Evolutionary conservation across 148 eudicot species (phyloP).

Genomic region (Rhododendron kiyosumense): DNA sequence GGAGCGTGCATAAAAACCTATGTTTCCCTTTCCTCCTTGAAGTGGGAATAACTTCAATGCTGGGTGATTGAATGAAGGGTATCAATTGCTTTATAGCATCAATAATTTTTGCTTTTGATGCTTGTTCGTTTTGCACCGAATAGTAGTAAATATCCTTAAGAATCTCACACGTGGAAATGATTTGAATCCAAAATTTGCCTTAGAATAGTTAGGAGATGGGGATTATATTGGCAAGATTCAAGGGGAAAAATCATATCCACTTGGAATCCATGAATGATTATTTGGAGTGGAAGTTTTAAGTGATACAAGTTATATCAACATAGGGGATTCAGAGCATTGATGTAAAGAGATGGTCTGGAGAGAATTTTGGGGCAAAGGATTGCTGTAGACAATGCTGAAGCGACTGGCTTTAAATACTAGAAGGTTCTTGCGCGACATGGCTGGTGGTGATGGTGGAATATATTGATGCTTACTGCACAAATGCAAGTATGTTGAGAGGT

Average conservation of each 20-base stretch:
- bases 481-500: not conserved
- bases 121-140: not conserved
- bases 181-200: not conserved
- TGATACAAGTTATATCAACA: too few relatives aligned
- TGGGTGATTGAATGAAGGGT: not conserved
- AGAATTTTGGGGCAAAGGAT: not conserved
- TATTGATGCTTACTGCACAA: not conserved
- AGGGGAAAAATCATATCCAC: not conserved
- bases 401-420: not conserved
- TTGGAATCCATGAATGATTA: too few relatives aligned
- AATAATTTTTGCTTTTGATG: not conserved
- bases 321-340: not conserved
- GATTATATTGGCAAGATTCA: not conserved
- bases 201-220: not conserved
- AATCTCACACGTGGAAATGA: not conserved
- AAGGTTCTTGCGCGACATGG: not conserved
- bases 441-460: not conserved
- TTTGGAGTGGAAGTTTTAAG: too few relatives aligned
- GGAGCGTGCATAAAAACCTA: not conserved
- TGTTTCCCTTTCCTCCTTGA: not conserved
- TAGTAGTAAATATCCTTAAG: not conserved
- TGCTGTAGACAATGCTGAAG: not conserved
- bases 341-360: not conserved
- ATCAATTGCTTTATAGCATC: not conserved
- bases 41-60: not conserved